phyloP scores from a whole-genome alignment of 2,329 filamentous ascomycete genomes.

The Metarhizium anisopliae region DNA sequence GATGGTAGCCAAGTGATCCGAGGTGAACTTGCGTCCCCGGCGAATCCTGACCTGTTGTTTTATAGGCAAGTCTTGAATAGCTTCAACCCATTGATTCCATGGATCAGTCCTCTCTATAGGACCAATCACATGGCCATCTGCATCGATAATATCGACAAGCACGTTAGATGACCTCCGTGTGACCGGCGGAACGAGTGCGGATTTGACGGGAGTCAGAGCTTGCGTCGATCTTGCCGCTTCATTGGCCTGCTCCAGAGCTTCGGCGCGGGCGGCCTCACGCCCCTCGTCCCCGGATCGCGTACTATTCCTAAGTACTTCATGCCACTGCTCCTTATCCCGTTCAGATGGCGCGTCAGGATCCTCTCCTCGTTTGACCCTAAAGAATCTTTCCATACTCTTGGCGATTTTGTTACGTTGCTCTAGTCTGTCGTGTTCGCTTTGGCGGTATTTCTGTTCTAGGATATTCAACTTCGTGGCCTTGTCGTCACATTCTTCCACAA shows the following conservation, averaged over 20 bases:
- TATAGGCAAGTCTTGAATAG: conserved; percentile 27
- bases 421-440: conserved; percentile 18
- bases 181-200: background rate
- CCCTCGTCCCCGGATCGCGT: background rate
- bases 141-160: conserved; percentile 27
- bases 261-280: background rate
- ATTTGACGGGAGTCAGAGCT: background rate
- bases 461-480: conserved; percentile 24
- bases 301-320: conserved; percentile 4
- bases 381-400: conserved; percentile 24
- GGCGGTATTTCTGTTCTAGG: conserved; percentile 23
- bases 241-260: conserved; percentile 3
- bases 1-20: conserved; percentile 28
- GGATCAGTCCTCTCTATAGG: conserved; percentile 25
- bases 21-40: conserved; percentile 30
- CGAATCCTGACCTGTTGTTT: conserved; percentile 32
- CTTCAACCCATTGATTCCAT: conserved; percentile 31
- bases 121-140: conserved; percentile 29
- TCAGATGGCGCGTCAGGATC: conserved; percentile 9
- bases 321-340: conserved; percentile 9
- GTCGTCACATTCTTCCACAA: conserved; percentile 19
- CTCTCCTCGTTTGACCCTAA: conserved; percentile 20
- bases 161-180: conserved; percentile 6
- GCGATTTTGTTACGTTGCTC: conserved; percentile 19
- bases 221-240: conserved; percentile 4